Percentiles rank a stretch among this genome's conserved stretches.
These are phyloP conservation scores for Babesia bigemina DNA, from an alignment of 169 alveolate genomes.

Conservation along the genomic window DNA sequence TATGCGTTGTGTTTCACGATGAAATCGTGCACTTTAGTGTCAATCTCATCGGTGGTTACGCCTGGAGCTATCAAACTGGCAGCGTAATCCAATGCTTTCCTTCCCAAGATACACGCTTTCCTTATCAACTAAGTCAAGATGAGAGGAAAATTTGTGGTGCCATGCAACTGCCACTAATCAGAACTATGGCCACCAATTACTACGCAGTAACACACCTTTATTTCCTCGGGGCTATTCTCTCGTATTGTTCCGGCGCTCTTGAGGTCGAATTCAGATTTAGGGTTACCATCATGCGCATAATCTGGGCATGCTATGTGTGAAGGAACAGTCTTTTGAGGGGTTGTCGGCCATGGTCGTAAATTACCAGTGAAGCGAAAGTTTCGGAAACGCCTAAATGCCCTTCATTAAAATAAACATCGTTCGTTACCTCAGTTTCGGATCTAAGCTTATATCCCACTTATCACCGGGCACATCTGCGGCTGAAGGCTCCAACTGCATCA, in stretches of 20 bases:
- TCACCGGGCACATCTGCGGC: not conserved
- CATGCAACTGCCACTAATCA: not conserved
- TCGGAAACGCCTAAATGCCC: conserved; percentile 69
- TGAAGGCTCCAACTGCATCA: not conserved
- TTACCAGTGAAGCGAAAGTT: conserved; percentile 89
- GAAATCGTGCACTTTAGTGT: conserved; percentile 91
- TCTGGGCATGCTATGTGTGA: conserved; percentile 93
- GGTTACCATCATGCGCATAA: conserved; percentile 92
- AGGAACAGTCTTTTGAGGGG: conserved; percentile 90
- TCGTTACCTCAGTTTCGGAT: conserved; percentile 38
- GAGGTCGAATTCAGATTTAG: conserved; percentile 85
- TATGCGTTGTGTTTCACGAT: conserved; percentile 92
- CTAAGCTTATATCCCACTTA: not conserved
- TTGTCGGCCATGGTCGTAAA: conserved; percentile 91
- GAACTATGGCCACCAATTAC: too few species aligned
- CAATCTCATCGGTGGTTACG: conserved; percentile 95
- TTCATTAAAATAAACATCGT: conserved; percentile 9
- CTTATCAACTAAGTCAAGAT: conserved; percentile 68
- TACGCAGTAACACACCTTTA: conserved; percentile 69
- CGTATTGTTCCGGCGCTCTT: conserved; percentile 76
- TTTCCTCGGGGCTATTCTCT: conserved; percentile 85
- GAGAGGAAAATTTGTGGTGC: not conserved
- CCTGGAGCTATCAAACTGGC: conserved; percentile 92
- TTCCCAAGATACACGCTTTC: conserved; percentile 88
- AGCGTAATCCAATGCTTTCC: conserved; percentile 93